Conservation (phyloP, 1,284 basidiomycete species). For the Ceratobasidium papillatum region DNA sequence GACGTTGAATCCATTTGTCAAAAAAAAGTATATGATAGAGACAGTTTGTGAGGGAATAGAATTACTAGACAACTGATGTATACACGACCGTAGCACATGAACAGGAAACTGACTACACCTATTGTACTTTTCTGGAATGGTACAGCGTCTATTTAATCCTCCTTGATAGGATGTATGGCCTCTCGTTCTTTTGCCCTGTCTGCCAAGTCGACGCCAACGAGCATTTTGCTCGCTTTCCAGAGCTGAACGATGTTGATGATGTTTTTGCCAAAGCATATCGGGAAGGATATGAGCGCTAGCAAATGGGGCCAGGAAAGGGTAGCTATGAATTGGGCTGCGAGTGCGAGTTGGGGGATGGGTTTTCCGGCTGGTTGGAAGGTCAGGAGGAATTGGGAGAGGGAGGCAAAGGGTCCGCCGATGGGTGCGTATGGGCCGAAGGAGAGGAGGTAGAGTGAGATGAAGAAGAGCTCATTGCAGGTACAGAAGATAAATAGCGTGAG, state of each 20-base stretch:
- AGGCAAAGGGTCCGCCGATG: constrained; percentile 54
- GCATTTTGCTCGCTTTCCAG: constrained; percentile 97
- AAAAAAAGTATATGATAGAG: neutral
- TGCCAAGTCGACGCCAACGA: constrained; percentile 88
- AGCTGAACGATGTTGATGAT: constrained; percentile 96
- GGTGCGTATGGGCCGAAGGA: constrained; percentile 77
- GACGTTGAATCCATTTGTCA: neutral
- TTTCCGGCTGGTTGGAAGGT: constrained; percentile 38
- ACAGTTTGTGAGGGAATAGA: constrained; percentile 4
- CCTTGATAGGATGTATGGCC: constrained; percentile 49
- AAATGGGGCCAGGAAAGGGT: constrained; percentile 83
- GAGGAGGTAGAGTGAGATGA: constrained; percentile 94
- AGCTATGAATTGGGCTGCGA: constrained; percentile 50
- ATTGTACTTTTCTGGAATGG: constrained; percentile 28
- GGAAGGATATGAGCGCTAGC: constrained; percentile 72
- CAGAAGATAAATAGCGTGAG: constrained; percentile 91
- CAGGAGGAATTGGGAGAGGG: constrained; percentile 46
- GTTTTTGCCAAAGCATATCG: constrained; percentile 87
- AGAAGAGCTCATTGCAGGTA: constrained; percentile 97
- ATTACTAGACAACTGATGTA: constrained; percentile 25
- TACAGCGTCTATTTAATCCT: constrained; percentile 28
- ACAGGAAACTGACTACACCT: constrained; percentile 24
- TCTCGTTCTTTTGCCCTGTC: constrained; percentile 77
- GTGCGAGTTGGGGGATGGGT: constrained; percentile 48
- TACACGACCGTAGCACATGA: neutral